Evolutionary conservation across 2,329 filamentous ascomycete genomes (phyloP), one percentile per base, ranked within the genome.

Genomic region (Monosporascus sp.): DNA sequence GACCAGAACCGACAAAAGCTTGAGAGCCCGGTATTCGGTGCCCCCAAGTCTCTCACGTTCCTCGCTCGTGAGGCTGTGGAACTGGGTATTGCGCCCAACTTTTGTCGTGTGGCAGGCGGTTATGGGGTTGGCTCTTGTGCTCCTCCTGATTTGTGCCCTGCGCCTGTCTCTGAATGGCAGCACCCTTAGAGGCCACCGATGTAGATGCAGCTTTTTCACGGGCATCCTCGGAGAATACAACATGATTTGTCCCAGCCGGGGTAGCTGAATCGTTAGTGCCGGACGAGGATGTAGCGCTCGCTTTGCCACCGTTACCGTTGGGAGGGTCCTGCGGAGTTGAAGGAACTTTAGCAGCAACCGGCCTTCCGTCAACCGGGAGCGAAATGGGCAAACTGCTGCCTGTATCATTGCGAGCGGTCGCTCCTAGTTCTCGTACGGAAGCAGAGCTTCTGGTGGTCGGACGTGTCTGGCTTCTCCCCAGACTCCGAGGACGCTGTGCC

Each of bases 1-100:
- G 6, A 88, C 82, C 20, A 85, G 63, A 59, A 80, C 73, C 2
- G 81, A 75, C 1, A 88, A 72, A 5, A 87, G 67, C 48, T 76
- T 76, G 20, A 88, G 74, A 17, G 85, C 84, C 43, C 81, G 77
- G 62, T 87, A 86, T 65, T 88, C 85, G 52, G 78, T 80, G 1
- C 84, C 82, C 26, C 85, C 84, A 0, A 87, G 71, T 28, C 76
- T 72, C 50, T 82, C 78, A 37, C 60, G 61, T 28, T 66, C 62
- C 20, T 65, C 63, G 14, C 47, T 63, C 24, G 63, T 65, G 24
- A 66, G 52, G 15, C 53, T 59, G 45, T 63, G 62, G 41, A 66
- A 65, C 35, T 63, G 62, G 17, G 54, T 55, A 51, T 65, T 66
- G 31, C 63, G 59, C 9, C 63, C 75, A 2, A 77, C 70, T 6